phyloP scores from a whole-genome alignment of 106 monocot species.

The Acorus calamus region DNA sequence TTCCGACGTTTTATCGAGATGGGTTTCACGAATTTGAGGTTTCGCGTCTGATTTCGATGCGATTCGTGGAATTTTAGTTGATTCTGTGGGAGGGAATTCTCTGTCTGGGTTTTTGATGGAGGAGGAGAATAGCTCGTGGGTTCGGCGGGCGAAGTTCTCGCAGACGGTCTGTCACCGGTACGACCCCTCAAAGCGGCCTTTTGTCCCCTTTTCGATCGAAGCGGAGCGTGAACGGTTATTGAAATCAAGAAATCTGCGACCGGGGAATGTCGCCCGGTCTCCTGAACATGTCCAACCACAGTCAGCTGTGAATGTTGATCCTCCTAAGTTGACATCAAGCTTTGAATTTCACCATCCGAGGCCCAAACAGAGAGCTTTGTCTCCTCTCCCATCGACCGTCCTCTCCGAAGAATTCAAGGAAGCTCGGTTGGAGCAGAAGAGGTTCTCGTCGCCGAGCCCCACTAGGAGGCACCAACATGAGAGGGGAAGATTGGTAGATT shows the following conservation, averaged over 20 bases:
- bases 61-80: too few species aligned
- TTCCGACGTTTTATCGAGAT: too few species aligned
- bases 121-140: slow-evolving; percentile 33
- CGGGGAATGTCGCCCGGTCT: not conserved
- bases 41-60: too few species aligned
- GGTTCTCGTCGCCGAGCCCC: slow-evolving; percentile 38
- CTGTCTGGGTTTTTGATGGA: slow-evolving; percentile 18
- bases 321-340: slow-evolving; percentile 2
- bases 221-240: not conserved
- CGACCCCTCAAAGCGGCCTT: slow-evolving; percentile 6
- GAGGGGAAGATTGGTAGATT: slow-evolving; percentile 21
- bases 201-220: slow-evolving; percentile 1
- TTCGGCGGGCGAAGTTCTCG: slow-evolving; percentile 31
- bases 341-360: not conserved
- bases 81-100: too few species aligned
- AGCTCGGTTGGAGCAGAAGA: slow-evolving; percentile 27
- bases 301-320: not conserved
- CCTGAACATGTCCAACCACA: not conserved
- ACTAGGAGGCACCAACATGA: slow-evolving; percentile 18
- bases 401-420: slow-evolving; percentile 44
- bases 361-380: slow-evolving; percentile 27
- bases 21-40: too few species aligned
- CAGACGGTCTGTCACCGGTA: slow-evolving; percentile 20
- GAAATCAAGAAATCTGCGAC: slow-evolving; percentile 2
- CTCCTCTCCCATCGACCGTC: slow-evolving; percentile 34